Evolutionary conservation across 768 basidiomycete species (phyloP).

Genomic region (Psilocybe sp.): DNA sequence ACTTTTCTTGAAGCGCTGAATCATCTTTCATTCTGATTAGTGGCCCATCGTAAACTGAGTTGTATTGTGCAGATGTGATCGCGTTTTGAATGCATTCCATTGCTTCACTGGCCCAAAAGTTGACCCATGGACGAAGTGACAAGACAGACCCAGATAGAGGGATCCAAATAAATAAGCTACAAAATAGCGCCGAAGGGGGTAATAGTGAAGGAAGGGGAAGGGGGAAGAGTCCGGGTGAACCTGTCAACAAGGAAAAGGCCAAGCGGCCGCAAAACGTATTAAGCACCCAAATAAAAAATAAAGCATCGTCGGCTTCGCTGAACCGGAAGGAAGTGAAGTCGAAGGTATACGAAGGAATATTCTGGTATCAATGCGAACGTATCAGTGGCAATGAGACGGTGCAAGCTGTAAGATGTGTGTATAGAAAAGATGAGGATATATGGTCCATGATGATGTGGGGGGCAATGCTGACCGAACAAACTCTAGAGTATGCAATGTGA

Average conservation of each 20-base stretch:
- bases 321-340: slow-evolving; percentile 17
- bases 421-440: slow-evolving; percentile 6
- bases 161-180: not conserved
- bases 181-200: slow-evolving; percentile 12
- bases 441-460: not conserved
- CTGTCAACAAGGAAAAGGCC: slow-evolving; percentile 29
- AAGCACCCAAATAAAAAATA: slow-evolving; percentile 33
- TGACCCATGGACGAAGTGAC: slow-evolving; percentile 12
- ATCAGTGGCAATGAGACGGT: slow-evolving; percentile 13
- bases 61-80: not conserved
- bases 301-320: slow-evolving; percentile 30
- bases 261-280: slow-evolving; percentile 36
- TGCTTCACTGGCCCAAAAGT: slow-evolving; percentile 16
- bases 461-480: slow-evolving; percentile 16
- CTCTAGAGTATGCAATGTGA: slow-evolving; percentile 31
- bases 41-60: not conserved
- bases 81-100: slow-evolving; percentile 25
- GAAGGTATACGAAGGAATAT: slow-evolving; percentile 28
- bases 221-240: slow-evolving; percentile 15
- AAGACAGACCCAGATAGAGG: no score
- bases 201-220: slow-evolving; percentile 4
- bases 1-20: not conserved
- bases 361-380: slow-evolving; percentile 22
- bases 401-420: slow-evolving; percentile 15
- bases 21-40: not conserved